Evolutionary conservation across 1,284 basidiomycete genomes (phyloP).

Genomic region (Ustilago xerochloae): DNA sequence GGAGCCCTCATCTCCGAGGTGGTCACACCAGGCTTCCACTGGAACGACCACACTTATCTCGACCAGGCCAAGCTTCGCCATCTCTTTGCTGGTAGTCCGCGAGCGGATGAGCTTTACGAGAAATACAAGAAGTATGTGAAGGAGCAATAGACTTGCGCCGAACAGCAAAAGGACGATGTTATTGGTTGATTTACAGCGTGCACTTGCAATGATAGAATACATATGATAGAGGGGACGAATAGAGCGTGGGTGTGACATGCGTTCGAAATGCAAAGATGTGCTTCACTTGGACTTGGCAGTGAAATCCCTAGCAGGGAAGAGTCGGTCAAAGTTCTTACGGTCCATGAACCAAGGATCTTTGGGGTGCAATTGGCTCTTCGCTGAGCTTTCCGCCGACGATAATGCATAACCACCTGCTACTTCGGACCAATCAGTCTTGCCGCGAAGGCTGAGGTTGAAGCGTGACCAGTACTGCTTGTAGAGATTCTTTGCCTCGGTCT

Average conservation of each 20-base stretch:
- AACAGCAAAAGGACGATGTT: neutral
- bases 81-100: constrained; percentile 30
- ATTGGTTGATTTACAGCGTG: neutral
- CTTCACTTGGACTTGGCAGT: constrained; percentile 2
- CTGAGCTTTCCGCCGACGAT: constrained; percentile 14
- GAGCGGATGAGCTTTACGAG: constrained; percentile 19
- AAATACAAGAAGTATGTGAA: constrained; percentile 44
- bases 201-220: constrained; percentile 8
- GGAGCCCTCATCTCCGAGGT: constrained; percentile 53
- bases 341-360: constrained; percentile 56
- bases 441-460: constrained; percentile 46
- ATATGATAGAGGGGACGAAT: constrained; percentile 3
- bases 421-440: constrained; percentile 39
- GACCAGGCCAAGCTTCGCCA: constrained; percentile 31
- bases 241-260: neutral
- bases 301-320: constrained; percentile 33
- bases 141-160: constrained; percentile 8
- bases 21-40: constrained; percentile 53
- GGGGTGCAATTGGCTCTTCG: constrained; percentile 19
- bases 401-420: constrained; percentile 16
- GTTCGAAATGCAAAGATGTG: neutral
- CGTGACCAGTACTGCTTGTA: constrained; percentile 44
- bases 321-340: constrained; percentile 45
- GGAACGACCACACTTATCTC: constrained; percentile 51
- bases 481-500: constrained; percentile 38